A percentile compares a stretch with the other conserved stretches of the same genome.
These are phyloP conservation scores for Saccharomycopsis malanga DNA, from an alignment of 805 yeast species.

Conservation along the genomic window DNA sequence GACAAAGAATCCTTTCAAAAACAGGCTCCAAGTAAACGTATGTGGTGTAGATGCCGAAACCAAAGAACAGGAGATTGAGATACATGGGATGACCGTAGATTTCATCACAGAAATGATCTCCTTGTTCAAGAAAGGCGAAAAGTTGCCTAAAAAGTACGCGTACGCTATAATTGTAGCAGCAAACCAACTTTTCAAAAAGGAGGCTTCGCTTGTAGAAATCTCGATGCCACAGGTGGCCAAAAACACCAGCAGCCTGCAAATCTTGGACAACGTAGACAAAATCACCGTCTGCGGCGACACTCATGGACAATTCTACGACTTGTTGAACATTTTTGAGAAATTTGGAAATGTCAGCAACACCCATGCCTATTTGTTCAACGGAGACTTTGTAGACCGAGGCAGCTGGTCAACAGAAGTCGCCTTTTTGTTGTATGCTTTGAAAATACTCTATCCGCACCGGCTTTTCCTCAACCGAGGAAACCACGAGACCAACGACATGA, in stretches of 20 bases:
- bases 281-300: conserved; percentile 95
- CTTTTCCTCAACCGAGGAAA: conserved; percentile 86
- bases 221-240: conserved; percentile 29
- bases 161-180: conserved; percentile 75
- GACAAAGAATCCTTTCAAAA: conserved; percentile 5
- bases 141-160: conserved; percentile 73
- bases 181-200: conserved; percentile 53
- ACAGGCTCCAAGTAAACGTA: conserved; percentile 24
- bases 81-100: conserved; percentile 39
- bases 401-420: conserved; percentile 98
- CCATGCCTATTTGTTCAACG: conserved; percentile 84
- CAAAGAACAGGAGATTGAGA: conserved; percentile 25
- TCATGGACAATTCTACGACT: conserved; percentile 93
- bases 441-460: conserved; percentile 63
- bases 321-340: conserved; percentile 65
- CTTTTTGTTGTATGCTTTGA: conserved; percentile 65
- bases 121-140: conserved; percentile 66
- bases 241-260: conserved; percentile 16
- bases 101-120: conserved; percentile 62
- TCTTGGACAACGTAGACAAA: conserved; percentile 33
- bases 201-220: conserved; percentile 72
- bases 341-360: conserved; percentile 63
- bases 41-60: conserved; percentile 22
- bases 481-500: conserved; percentile 96
- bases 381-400: conserved; percentile 97